Evolutionary conservation across 139 green algal genomes (phyloP).

Genomic region (Auxenochlorella protothecoides): DNA sequence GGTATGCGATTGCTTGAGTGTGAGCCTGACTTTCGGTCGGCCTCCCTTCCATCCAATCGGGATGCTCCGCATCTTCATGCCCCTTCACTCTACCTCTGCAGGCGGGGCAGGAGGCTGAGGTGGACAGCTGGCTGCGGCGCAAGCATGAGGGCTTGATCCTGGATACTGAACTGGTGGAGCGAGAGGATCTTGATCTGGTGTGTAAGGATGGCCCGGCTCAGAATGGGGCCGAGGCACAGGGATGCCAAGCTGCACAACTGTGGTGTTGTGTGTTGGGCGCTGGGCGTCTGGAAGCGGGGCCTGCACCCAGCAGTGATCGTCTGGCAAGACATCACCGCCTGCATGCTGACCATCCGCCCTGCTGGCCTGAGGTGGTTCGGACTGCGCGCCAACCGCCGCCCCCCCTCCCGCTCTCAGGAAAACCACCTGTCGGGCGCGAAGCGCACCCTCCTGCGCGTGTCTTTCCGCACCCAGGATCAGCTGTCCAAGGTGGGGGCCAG

Average conservation of each 20-base stretch:
- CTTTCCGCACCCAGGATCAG: constrained; percentile 70
- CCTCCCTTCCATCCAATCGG: neutral
- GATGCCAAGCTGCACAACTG: neutral
- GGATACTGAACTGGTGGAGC: constrained; percentile 56
- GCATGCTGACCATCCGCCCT: neutral
- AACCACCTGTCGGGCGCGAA: constrained; percentile 90
- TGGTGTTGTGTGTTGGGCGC: no score
- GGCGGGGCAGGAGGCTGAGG: constrained; percentile 46
- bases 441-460: constrained; percentile 75
- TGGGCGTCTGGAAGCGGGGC: no score
- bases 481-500: constrained; percentile 23
- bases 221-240: neutral
- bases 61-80: neutral
- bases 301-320: no score
- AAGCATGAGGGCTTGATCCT: constrained; percentile 59
- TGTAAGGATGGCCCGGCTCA: neutral
- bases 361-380: neutral
- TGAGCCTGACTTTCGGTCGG: neutral
- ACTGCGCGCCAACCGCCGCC: neutral
- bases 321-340: no score
- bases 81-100: neutral
- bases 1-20: constrained; percentile 10
- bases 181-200: constrained; percentile 90
- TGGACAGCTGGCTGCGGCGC: constrained; percentile 72
- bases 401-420: constrained; percentile 44